Evolutionary conservation across 2,329 filamentous ascomycete species (phyloP).

Genomic region (Metarhizium sp.): DNA sequence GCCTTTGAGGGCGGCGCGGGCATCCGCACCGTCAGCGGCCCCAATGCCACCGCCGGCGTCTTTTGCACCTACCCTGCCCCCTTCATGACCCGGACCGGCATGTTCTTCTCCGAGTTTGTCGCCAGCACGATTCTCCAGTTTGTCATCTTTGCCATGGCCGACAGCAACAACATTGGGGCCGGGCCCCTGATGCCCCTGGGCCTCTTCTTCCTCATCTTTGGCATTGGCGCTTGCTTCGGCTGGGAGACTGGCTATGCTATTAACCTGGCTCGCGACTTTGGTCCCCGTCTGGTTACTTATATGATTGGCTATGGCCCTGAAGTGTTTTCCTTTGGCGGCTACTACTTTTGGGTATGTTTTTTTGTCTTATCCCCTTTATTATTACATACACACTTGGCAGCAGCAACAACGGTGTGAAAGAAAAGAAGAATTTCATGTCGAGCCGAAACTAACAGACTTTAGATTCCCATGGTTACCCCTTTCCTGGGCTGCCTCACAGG

Average conservation of each 20-base stretch:
- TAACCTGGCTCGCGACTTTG: slow-evolving; percentile 64
- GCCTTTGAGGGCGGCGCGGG: slow-evolving; percentile 49
- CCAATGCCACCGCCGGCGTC: slow-evolving; percentile 56
- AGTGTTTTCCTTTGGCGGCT: slow-evolving; percentile 57
- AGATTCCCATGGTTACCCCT: slow-evolving; percentile 65
- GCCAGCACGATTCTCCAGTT: slow-evolving; percentile 61
- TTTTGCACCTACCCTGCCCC: slow-evolving; percentile 64
- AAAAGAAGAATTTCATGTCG: not conserved
- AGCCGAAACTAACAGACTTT: slow-evolving; percentile 2
- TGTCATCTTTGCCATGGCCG: slow-evolving; percentile 60
- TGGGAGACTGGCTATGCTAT: slow-evolving; percentile 73
- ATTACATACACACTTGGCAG: too few species aligned
- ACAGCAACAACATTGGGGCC: slow-evolving; percentile 46
- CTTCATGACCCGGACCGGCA: slow-evolving; percentile 56
- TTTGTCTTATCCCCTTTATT: not conserved
- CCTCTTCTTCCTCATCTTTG: slow-evolving; percentile 65
- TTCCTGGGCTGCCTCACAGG: slow-evolving; percentile 56
- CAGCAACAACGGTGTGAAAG: too few species aligned
- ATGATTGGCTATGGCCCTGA: slow-evolving; percentile 58
- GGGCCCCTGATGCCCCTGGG: slow-evolving; percentile 47
- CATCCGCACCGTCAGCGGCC: slow-evolving; percentile 50
- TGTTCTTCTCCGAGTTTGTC: slow-evolving; percentile 66
- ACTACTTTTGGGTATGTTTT: slow-evolving; percentile 59
- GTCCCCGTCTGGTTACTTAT: slow-evolving; percentile 56
- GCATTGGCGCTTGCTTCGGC: slow-evolving; percentile 63